Evolutionary conservation across 805 yeast genomes (phyloP), one percentile per base, ranked within the genome.

Genomic region (Kluyveromyces lactis): DNA sequence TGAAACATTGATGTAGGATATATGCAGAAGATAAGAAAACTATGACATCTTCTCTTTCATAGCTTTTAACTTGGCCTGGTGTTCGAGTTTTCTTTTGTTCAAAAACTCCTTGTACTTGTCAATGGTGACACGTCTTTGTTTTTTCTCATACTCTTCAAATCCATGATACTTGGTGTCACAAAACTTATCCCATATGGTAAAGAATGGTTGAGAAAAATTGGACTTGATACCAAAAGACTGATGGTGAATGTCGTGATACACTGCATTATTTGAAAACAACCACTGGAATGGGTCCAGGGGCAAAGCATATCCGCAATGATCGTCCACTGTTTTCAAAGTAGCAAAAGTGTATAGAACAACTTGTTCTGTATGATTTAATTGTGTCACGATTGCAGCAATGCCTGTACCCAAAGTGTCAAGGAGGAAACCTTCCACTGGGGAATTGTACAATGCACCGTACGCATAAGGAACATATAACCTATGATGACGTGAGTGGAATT

Each of bases 211-310:
- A 11, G 94, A 81, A 56, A 80, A 92, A 66, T 92, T 92, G 42
- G 81, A 78, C 68, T 86, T 86, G 64, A 92, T 79, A 28, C 98
- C 98, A 71, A 90, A 92, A 52, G 77, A 78, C 69, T 92, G 98
- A 64, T 92, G 98, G 60, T 92, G 98, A 51, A 92, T 89, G 63
- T 92, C 98, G 56, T 92, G 98, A 62, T 87, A 92, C 24, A 87
- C 82, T 11, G 97, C 83, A 58, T 92, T 87, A 66, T 92, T 92
- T 47, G 97, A 97, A 74, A 92, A 92, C 17, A 90, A 41, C 31
- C 77, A 57, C 68, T 92, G 98, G 71, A 92, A 83, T 17, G 89
- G 78, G 62, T 92, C 98, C 60, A 68, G 83, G 12, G 97, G 97
- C 41, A 92, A 68, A 21, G 89, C 78, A 62, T 90, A 92, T n/a